Evolutionary conservation across 2,329 filamentous ascomycete species (phyloP), one percentile per base, ranked within the genome.

Genomic region (Aspergillus vadensis): DNA sequence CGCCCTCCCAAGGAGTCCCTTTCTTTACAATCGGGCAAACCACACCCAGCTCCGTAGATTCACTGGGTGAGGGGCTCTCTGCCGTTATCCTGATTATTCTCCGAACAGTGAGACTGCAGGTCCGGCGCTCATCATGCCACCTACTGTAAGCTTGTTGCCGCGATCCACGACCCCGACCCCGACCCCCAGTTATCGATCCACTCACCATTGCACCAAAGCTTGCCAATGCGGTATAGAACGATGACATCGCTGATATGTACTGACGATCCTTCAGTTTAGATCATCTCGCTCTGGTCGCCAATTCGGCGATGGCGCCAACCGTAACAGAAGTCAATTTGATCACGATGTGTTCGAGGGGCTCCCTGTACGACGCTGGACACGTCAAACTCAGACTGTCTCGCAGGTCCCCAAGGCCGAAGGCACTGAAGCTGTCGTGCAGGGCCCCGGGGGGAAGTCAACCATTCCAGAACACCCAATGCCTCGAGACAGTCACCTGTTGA

Each of bases 311-410:
- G 65, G 63, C 47, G 64, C 73, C 49, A 74, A 74, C 57, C 74
- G 78, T 50, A 76, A 72, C 53, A 73, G 78, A 65, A 75, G 76
- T 47, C 83, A 85, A 66, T 79, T 83, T 56, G 87, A 90, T 65
- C 86, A 88, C 72, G 88, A 90, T 79, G 81, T 88, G 53, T 83
- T 86, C 53, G 81, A 85, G 83, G 91, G 92, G 61, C 84, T 97
- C 10, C 94, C 94, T 15, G 90, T 97, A 60, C 89, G 92, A 71
- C 92, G 96, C 84, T 98, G 92, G 90, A 88, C 91, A 58, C 87
- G 90, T 65, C 87, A 90, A 60, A 82, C 81, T 77, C 84, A 91
- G 59, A 88, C 80, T 44, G 80, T 94, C 71, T 87, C 86, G 66
- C 88, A 91, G 55, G 86, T 86, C 12, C 80, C 84, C 9, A 83